These are phyloP conservation scores for Yarrowia porcina DNA, from an alignment of 805 yeast species.

Conservation along the genomic window DNA sequence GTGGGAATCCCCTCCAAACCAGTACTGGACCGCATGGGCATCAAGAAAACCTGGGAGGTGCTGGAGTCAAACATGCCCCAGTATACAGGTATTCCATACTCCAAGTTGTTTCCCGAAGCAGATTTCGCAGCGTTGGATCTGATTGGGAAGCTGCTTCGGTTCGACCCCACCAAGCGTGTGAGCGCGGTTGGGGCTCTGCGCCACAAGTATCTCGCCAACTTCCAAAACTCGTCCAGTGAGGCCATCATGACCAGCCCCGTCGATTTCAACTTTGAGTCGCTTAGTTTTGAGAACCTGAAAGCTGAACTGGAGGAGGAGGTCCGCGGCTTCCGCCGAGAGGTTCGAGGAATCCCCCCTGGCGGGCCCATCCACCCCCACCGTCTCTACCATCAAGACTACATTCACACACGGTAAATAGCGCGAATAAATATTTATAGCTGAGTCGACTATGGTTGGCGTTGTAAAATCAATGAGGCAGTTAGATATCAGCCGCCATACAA, in stretches of 20 bases:
- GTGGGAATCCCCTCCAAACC: constrained; percentile 63
- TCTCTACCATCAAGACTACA: constrained; percentile 19
- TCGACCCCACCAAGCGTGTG: constrained; percentile 59
- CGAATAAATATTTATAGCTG: constrained; percentile 7
- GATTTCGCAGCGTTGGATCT: constrained; percentile 49
- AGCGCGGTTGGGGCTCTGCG: constrained; percentile 55
- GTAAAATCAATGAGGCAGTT: too few relatives aligned
- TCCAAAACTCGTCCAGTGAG: constrained; percentile 52
- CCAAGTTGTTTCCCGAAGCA: constrained; percentile 60
- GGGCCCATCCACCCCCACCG: not conserved
- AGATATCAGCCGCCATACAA: too few relatives aligned
- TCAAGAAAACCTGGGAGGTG: constrained; percentile 18
- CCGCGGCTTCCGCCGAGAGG: constrained; percentile 28
- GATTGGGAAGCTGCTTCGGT: constrained; percentile 53
- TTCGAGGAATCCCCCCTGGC: constrained; percentile 26
- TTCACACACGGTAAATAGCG: constrained; percentile 13
- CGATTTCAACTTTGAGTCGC: constrained; percentile 65
- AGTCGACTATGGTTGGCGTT: not conserved
- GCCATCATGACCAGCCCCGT: constrained; percentile 51
- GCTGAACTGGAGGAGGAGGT: constrained; percentile 29
- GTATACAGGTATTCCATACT: constrained; percentile 25
- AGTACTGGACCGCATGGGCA: constrained; percentile 17
- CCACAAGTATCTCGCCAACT: constrained; percentile 53
- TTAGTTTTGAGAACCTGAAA: constrained; percentile 13
- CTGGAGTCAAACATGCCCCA: constrained; percentile 16